These are phyloP conservation scores for Ophiostoma sp. DNA, from an alignment of 2,329 filamentous ascomycete species.

Conservation along the genomic window DNA sequence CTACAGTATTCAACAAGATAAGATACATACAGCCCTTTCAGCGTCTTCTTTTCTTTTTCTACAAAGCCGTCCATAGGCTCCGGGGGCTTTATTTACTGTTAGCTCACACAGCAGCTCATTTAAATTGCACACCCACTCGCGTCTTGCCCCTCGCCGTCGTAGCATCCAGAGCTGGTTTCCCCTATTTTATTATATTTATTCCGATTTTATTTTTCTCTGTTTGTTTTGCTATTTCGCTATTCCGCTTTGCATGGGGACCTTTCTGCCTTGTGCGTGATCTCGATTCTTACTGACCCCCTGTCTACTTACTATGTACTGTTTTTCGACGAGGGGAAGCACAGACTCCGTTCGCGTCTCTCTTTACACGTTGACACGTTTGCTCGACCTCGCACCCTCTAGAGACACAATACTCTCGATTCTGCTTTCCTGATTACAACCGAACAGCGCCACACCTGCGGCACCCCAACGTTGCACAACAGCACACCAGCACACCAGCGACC, in stretches of 20 bases:
- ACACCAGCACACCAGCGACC: neutral
- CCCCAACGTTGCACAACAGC: conserved; percentile 2
- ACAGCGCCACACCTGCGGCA: neutral
- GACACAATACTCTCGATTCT: neutral
- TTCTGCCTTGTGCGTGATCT: neutral
- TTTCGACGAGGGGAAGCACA: conserved; percentile 17
- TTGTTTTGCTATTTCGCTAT: neutral
- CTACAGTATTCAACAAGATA: neutral
- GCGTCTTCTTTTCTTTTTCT: neutral
- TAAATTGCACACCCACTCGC: conserved; percentile 19
- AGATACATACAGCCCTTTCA: neutral
- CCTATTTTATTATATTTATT: conserved; percentile 13
- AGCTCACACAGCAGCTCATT: conserved; percentile 15
- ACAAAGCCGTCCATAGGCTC: neutral
- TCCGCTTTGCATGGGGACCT: neutral
- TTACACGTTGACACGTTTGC: conserved; percentile 7
- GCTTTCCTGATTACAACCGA: neutral
- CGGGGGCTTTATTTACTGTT: conserved; percentile 4
- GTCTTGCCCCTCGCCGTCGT: conserved; percentile 23
- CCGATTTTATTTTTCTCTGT: neutral
- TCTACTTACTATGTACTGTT: neutral
- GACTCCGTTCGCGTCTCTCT: conserved; percentile 11
- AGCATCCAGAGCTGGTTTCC: conserved; percentile 21
- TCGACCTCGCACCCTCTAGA: neutral
- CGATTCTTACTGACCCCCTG: neutral